These are phyloP conservation scores for Senna tora DNA, from an alignment of 306 rosid species.

Conservation along the genomic window DNA sequence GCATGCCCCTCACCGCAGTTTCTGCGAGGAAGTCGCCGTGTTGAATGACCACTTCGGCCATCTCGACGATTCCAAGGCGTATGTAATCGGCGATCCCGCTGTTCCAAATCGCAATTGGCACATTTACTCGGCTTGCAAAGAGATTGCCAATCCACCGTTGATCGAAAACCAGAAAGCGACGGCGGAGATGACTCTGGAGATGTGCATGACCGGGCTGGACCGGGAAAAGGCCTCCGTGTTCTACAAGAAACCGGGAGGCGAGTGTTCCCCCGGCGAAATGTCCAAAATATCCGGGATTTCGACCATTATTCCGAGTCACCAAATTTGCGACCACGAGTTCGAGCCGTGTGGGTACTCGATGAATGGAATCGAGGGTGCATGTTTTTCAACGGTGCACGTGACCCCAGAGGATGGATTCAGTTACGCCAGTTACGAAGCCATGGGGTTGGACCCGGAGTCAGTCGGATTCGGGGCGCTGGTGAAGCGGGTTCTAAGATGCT, in stretches of 20 bases:
- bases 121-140: conserved; percentile 47
- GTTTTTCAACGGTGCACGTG: conserved; percentile 69
- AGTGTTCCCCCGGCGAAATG: conserved; percentile 39
- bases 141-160: neutral
- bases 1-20: conserved; percentile 61
- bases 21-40: conserved; percentile 51
- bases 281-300: conserved; percentile 51
- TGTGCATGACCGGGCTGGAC: conserved; percentile 68
- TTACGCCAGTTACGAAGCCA: conserved; percentile 63
- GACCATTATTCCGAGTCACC: conserved; percentile 48
- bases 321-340: conserved; percentile 61
- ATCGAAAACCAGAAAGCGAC: neutral
- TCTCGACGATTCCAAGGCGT: conserved; percentile 47
- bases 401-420: conserved; percentile 73
- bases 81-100: conserved; percentile 45
- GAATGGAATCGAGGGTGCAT: conserved; percentile 63
- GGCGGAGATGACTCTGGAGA: conserved; percentile 39
- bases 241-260: conserved; percentile 42
- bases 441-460: conserved; percentile 39
- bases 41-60: conserved; percentile 46
- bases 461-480: conserved; percentile 27
- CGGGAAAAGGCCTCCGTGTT: conserved; percentile 55
- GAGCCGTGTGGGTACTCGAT: conserved; percentile 74
- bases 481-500: conserved; percentile 47
- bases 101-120: conserved; percentile 58